A percentile compares a stretch with the other conserved stretches of the same genome.
These are phyloP conservation scores for Reticulascus tulasneorum DNA, from an alignment of 2,329 filamentous ascomycete species.

Conservation along the genomic window DNA sequence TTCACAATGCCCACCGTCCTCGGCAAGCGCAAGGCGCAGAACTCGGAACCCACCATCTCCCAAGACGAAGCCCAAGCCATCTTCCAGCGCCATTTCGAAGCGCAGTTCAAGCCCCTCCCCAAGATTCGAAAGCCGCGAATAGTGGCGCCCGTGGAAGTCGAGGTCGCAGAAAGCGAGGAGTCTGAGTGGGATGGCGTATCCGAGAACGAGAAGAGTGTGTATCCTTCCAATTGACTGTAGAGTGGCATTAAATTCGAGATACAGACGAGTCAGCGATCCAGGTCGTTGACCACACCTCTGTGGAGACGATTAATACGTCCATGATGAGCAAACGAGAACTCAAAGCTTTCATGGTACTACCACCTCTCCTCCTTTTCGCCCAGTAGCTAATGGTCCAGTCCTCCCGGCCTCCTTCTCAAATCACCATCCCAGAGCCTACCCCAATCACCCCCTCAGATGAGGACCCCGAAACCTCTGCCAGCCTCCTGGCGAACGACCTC, in stretches of 20 bases:
- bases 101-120: slow-evolving; percentile 72
- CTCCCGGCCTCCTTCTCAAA: slow-evolving; percentile 43
- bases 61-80: slow-evolving; percentile 56
- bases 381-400: slow-evolving; percentile 26
- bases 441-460: slow-evolving; percentile 22
- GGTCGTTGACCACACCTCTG: slow-evolving; percentile 57
- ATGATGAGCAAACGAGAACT: slow-evolving; percentile 63
- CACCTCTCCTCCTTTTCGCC: background rate
- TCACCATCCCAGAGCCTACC: slow-evolving; percentile 14
- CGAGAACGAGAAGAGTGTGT: too few relatives aligned
- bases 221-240: too few relatives aligned
- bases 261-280: slow-evolving; percentile 38
- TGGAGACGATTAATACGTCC: slow-evolving; percentile 29
- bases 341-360: slow-evolving; percentile 70
- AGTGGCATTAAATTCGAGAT: background rate
- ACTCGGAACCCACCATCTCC: background rate
- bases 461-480: slow-evolving; percentile 55
- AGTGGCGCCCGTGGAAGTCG: slow-evolving; percentile 10
- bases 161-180: slow-evolving; percentile 17
- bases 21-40: slow-evolving; percentile 15
- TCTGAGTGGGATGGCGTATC: slow-evolving; percentile 28
- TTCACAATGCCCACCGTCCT: slow-evolving; percentile 12
- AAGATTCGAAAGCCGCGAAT: slow-evolving; percentile 7
- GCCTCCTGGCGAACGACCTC: slow-evolving; percentile 84
- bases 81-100: slow-evolving; percentile 82